Evolutionary conservation across 257 asterid species (phyloP), one percentile per base, ranked within the genome.

Genomic region (Przewalskia tangutica): DNA sequence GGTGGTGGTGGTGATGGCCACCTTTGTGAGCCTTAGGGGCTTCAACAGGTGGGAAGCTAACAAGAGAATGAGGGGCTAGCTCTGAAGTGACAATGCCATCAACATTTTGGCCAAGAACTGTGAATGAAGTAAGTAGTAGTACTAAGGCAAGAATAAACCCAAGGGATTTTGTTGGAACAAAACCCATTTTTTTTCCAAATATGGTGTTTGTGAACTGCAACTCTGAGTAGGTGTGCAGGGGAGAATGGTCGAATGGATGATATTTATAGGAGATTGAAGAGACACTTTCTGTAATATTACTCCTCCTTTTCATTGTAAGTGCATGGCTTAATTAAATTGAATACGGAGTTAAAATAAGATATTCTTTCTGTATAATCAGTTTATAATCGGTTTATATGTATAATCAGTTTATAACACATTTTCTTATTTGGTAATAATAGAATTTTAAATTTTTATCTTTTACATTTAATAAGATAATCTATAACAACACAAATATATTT

Each of bases 1-100:
- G 77, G 77, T 11, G 88, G 85, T 75, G 91, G 86, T n/a, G 54
- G 68, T 86, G 83, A 14, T 11, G 83, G 81, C 42, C 75, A 38
- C 36, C 76, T 23, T 2, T 82, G 5, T 42, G 86, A 7, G 80
- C 63, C 0, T 23, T 79, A 44, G 89, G 89, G 14, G 86, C 81
- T 11, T 56, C 79, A 51, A 83, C 82, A 4, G 88, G 84, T 2
- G 89, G 75, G 36, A 38, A 12, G 46, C 60, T 73, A 48, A 73
- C 79, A 48, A 17, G n/a, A 1, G 79, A 73, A 48, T 73, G 60
- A 73, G 79, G 79, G 48, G 79, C 79, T 73, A 46, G 1, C 0
- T 48, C 42, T 12, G 79, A 73, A 73, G 79, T 5, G 13, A 73
- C 60, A 48, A 73, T 73, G 79, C 79, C 79, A 46, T 4, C 60